phyloP scores from a whole-genome alignment of 1,284 basidiomycete species.

The Earliella scabrosa region DNA sequence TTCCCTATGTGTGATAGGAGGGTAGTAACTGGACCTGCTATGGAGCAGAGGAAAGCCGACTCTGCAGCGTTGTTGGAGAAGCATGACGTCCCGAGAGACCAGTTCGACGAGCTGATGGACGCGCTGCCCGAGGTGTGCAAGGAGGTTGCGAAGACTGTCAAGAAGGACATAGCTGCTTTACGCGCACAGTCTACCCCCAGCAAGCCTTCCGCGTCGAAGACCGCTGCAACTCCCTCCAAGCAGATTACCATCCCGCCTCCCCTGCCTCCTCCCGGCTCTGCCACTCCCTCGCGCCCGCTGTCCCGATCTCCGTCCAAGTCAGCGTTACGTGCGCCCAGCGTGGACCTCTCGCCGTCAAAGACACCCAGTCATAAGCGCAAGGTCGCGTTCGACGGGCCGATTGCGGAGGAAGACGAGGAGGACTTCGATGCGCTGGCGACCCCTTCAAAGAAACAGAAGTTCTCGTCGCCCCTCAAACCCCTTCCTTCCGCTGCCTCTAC shows the following conservation, averaged over 20 bases:
- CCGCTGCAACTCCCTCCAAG: neutral
- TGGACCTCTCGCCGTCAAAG: conserved; percentile 26
- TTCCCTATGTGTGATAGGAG: neutral
- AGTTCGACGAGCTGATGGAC: conserved; percentile 27
- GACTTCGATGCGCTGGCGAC: conserved; percentile 27
- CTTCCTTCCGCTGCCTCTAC: neutral
- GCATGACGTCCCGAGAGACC: conserved; percentile 18
- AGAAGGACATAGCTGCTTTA: conserved; percentile 16
- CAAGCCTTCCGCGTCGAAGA: neutral
- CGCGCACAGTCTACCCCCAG: neutral
- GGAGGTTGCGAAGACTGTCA: conserved; percentile 14
- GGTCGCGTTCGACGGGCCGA: conserved; percentile 30
- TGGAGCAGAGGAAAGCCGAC: conserved; percentile 16
- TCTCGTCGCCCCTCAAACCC: conserved; percentile 21
- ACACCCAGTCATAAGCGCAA: conserved; percentile 35
- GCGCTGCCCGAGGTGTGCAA: conserved; percentile 24
- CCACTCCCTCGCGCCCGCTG: conserved; percentile 6
- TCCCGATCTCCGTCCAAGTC: conserved; percentile 30
- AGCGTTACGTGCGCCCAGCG: conserved; percentile 22
- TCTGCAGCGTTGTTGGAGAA: conserved; percentile 11
- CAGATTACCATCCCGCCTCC: neutral
- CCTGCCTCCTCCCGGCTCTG: neutral
- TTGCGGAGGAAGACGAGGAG: conserved; percentile 26
- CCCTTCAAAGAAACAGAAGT: conserved; percentile 30
- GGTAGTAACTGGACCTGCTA: neutral